Evolutionary conservation across 352 stramenopile genomes (phyloP).

Genomic region (Saprolegnia parasitica): DNA sequence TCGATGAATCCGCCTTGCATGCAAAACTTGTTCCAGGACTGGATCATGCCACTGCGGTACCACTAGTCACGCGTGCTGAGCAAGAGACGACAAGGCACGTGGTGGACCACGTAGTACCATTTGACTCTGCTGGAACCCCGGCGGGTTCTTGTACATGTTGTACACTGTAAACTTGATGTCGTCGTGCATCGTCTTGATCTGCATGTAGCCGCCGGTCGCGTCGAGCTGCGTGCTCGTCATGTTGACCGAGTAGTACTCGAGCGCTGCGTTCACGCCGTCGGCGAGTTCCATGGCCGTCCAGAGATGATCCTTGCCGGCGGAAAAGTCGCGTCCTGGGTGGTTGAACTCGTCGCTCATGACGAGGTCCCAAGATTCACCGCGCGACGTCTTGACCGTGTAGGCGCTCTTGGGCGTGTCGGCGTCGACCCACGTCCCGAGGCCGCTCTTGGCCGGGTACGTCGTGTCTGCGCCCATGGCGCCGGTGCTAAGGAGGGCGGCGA

Average conservation of each 20-base stretch:
- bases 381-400: slow-evolving; percentile 33
- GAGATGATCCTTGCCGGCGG: slow-evolving; percentile 81
- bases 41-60: slow-evolving; percentile 84
- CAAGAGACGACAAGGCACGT: neutral
- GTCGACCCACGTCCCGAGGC: slow-evolving; percentile 48
- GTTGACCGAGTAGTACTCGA: slow-evolving; percentile 89
- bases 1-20: slow-evolving; percentile 89
- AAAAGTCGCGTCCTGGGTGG: slow-evolving; percentile 64
- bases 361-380: slow-evolving; percentile 39
- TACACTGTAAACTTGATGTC: slow-evolving; percentile 46
- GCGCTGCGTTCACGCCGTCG: slow-evolving; percentile 77
- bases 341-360: slow-evolving; percentile 90
- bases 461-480: neutral
- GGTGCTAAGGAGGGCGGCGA: neutral
- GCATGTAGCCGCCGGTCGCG: slow-evolving; percentile 36
- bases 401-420: slow-evolving; percentile 36
- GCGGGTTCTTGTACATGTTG: slow-evolving; percentile 41
- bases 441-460: slow-evolving; percentile 32
- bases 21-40: slow-evolving; percentile 94
- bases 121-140: slow-evolving; percentile 34
- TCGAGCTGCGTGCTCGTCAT: slow-evolving; percentile 57
- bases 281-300: slow-evolving; percentile 93
- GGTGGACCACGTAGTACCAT: too few species aligned
- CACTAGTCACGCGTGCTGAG: slow-evolving; percentile 10
- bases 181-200: slow-evolving; percentile 40